Evolutionary conservation across 1,284 basidiomycete genomes (phyloP).

Genomic region (Agaricales sp.): DNA sequence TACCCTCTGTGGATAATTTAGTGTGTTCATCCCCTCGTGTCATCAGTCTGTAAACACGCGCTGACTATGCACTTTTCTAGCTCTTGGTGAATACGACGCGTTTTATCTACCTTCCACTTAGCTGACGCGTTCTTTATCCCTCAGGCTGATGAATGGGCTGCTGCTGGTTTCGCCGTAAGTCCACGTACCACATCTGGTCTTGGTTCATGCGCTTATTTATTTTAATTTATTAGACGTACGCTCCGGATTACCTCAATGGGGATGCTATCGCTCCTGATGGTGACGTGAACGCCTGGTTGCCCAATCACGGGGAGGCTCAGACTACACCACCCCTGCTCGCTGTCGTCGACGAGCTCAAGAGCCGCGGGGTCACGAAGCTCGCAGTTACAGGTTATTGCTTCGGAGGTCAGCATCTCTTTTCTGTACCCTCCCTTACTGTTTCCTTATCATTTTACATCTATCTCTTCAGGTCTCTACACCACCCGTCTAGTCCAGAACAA

Average conservation of each 20-base stretch:
- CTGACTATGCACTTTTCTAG: not conserved
- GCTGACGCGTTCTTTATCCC: not conserved
- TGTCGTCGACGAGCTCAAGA: slow-evolving; percentile 18
- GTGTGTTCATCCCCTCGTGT: slow-evolving; percentile 10
- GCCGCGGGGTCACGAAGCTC: slow-evolving; percentile 15
- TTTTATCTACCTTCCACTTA: not conserved
- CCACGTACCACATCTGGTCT: not conserved
- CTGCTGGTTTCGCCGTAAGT: not conserved
- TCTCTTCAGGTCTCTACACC: slow-evolving; percentile 20
- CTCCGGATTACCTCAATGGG: slow-evolving; percentile 4
- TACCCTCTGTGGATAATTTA: slow-evolving; percentile 12
- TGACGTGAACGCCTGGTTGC: slow-evolving; percentile 12
- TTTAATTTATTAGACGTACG: slow-evolving; percentile 4
- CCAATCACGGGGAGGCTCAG: slow-evolving; percentile 13
- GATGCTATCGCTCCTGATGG: slow-evolving; percentile 3
- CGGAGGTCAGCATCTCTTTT: slow-evolving; percentile 13
- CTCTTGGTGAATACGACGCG: not conserved
- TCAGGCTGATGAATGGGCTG: not conserved
- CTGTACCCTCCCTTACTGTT: not conserved
- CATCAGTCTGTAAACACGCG: slow-evolving; percentile 10
- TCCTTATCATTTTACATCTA: slow-evolving; percentile 2
- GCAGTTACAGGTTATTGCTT: slow-evolving; percentile 22
- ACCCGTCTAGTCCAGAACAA: slow-evolving; percentile 25
- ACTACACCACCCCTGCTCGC: slow-evolving; percentile 19
- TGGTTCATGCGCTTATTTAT: not conserved